phyloP scores from a whole-genome alignment of 2,329 filamentous ascomycete species.

The Monosporascus sp. region DNA sequence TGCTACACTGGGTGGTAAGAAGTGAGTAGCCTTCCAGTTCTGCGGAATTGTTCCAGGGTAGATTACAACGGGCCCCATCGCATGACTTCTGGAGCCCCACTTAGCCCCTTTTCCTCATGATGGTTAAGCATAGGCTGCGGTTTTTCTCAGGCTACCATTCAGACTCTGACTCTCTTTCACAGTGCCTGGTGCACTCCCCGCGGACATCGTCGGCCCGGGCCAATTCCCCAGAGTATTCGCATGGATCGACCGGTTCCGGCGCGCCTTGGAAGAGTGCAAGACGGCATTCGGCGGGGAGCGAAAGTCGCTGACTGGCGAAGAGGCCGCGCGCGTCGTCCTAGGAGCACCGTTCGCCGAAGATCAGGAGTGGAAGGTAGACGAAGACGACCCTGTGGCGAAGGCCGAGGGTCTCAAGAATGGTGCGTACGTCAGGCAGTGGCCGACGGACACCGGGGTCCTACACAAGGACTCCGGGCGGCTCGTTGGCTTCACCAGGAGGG shows the following conservation, averaged over 20 bases:
- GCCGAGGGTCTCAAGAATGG: slow-evolving; percentile 47
- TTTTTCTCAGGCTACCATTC: no score
- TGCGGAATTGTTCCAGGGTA: slow-evolving; percentile 28
- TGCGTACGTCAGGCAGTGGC: slow-evolving; percentile 51
- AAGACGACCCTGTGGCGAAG: slow-evolving; percentile 38
- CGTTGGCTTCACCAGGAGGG: slow-evolving; percentile 43
- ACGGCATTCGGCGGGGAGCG: slow-evolving; percentile 23
- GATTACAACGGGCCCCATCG: no score
- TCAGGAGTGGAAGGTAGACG: slow-evolving; percentile 42
- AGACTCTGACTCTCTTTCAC: slow-evolving; percentile 1
- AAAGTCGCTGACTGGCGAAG: slow-evolving; percentile 43
- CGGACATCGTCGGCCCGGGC: slow-evolving; percentile 42
- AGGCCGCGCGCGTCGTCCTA: slow-evolving; percentile 45
- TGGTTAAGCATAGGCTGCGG: no score
- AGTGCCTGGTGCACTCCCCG: slow-evolving; percentile 50
- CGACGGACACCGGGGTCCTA: slow-evolving; percentile 55
- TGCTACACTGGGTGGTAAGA: slow-evolving; percentile 53
- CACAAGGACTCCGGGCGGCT: slow-evolving; percentile 54
- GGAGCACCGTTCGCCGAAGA: slow-evolving; percentile 38
- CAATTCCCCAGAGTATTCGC: slow-evolving; percentile 56
- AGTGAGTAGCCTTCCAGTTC: background rate
- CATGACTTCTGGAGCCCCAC: no score
- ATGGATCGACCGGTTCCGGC: slow-evolving; percentile 59
- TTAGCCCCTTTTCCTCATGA: no score
- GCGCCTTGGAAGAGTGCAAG: slow-evolving; percentile 31